These are phyloP conservation scores for Dichotomopilus funicola DNA, from an alignment of 2,329 filamentous ascomycete species.

Conservation along the genomic window DNA sequence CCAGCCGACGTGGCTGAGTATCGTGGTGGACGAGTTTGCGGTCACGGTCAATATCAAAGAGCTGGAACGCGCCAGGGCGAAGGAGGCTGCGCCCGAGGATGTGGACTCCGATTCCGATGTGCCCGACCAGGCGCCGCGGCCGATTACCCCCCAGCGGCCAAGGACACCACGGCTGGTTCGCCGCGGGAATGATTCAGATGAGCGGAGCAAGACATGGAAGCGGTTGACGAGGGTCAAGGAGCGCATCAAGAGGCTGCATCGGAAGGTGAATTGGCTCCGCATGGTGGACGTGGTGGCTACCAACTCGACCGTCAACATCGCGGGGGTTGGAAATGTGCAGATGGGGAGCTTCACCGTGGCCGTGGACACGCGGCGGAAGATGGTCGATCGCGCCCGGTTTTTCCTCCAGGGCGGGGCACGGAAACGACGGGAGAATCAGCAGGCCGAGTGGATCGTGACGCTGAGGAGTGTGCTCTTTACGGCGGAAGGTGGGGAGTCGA, in stretches of 20 bases:
- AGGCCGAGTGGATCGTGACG: slow-evolving; percentile 91
- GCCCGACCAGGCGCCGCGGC: slow-evolving; percentile 11
- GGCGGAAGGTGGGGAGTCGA: slow-evolving; percentile 72
- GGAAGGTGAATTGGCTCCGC: slow-evolving; percentile 80
- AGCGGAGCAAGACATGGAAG: slow-evolving; percentile 71
- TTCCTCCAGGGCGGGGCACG: slow-evolving; percentile 72
- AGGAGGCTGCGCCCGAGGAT: slow-evolving; percentile 21
- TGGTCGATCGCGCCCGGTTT: slow-evolving; percentile 81
- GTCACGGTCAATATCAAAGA: slow-evolving; percentile 73
- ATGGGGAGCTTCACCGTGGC: slow-evolving; percentile 78
- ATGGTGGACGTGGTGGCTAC: slow-evolving; percentile 84
- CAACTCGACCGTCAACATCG: slow-evolving; percentile 68
- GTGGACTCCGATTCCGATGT: slow-evolving; percentile 24
- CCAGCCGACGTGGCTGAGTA: slow-evolving; percentile 91
- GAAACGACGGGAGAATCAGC: slow-evolving; percentile 53
- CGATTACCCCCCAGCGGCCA: slow-evolving; percentile 25
- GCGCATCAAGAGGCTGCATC: slow-evolving; percentile 75
- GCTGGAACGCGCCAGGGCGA: slow-evolving; percentile 46
- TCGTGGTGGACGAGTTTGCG: slow-evolving; percentile 78
- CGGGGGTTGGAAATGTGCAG: slow-evolving; percentile 78
- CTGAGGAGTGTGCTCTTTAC: slow-evolving; percentile 84
- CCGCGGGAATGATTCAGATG: slow-evolving; percentile 26
- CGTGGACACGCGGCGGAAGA: slow-evolving; percentile 85
- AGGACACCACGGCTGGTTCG: slow-evolving; percentile 20
- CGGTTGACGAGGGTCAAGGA: slow-evolving; percentile 74